A percentile compares a stretch with the other conserved stretches of the same genome.
phyloP scores from a whole-genome alignment of 306 rosid genomes.

The Cicer pinnatifidum region DNA sequence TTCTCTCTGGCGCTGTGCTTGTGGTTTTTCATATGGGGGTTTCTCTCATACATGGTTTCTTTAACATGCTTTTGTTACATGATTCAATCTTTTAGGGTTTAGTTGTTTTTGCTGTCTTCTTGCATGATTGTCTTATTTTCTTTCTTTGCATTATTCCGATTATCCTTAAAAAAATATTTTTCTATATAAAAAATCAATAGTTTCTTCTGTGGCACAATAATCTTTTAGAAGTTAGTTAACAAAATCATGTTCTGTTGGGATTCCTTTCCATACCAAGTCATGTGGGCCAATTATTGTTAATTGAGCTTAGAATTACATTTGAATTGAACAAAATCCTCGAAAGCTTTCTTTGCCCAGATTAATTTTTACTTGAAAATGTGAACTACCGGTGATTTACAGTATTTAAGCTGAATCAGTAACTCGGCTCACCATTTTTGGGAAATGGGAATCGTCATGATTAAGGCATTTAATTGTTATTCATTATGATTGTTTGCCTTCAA shows the following conservation, averaged over 20 bases:
- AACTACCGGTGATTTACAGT: not conserved
- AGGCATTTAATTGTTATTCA: not conserved
- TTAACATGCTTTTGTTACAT: not conserved
- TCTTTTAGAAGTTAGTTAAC: not conserved
- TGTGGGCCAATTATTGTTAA: not conserved
- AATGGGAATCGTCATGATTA: not conserved
- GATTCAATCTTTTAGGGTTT: not conserved
- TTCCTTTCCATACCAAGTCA: not conserved
- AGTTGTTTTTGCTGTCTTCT: not conserved
- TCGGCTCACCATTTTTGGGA: not conserved
- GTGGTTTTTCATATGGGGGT: not conserved
- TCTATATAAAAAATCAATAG: not conserved
- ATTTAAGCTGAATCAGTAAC: not conserved
- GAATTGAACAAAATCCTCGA: not conserved
- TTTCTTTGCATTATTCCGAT: not conserved
- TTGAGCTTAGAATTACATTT: not conserved
- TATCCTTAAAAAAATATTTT: not conserved
- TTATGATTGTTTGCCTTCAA: not conserved
- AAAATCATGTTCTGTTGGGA: not conserved
- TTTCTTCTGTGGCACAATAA: conserved; percentile 2
- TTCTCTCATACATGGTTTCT: not conserved
- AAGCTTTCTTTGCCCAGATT: not conserved
- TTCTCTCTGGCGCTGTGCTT: not conserved
- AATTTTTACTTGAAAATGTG: not conserved
- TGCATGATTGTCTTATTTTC: not conserved